Conservation (phyloP, 169 alveolate species). For the Plasmodium sp. region DNA sequence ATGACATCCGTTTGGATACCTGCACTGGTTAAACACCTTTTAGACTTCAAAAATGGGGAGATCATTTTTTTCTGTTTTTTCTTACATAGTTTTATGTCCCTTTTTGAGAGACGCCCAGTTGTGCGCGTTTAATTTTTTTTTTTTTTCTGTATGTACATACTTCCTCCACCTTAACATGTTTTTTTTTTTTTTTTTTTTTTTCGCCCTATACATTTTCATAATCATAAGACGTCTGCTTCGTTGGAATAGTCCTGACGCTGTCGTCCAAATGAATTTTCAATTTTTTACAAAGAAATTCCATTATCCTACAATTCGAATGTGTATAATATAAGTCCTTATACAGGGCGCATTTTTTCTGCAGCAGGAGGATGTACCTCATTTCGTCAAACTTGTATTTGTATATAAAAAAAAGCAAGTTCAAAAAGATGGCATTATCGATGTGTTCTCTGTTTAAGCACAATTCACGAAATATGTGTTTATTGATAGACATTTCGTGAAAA, state of each 20-base stretch:
- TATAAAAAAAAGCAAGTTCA: constrained; percentile 35
- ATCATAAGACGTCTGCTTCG: constrained; percentile 63
- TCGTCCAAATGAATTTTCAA: constrained; percentile 48
- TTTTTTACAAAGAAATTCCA: constrained; percentile 61
- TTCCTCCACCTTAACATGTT: not conserved
- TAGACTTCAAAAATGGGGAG: not conserved
- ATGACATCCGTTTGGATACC: not conserved
- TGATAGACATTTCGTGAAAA: constrained; percentile 57
- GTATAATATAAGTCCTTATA: constrained; percentile 64
- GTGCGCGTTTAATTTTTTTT: not conserved
- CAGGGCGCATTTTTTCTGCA: constrained; percentile 49
- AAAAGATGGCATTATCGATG: constrained; percentile 22
- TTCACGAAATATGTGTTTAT: constrained; percentile 72
- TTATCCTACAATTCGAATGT: constrained; percentile 37
- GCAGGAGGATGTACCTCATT: constrained; percentile 38
- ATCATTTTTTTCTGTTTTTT: not conserved
- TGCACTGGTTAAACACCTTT: not conserved
- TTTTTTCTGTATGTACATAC: not conserved
- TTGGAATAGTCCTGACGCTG: constrained; percentile 4
- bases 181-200: not conserved
- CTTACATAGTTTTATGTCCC: not conserved
- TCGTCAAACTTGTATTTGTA: constrained; percentile 55
- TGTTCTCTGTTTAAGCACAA: constrained; percentile 48
- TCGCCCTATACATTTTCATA: constrained; percentile 11
- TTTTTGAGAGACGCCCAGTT: not conserved